Percentiles rank a stretch among this genome's conserved stretches.
Evolutionary conservation across 2,329 filamentous ascomycete genomes (phyloP).

Genomic region (Ilyonectria sp.): DNA sequence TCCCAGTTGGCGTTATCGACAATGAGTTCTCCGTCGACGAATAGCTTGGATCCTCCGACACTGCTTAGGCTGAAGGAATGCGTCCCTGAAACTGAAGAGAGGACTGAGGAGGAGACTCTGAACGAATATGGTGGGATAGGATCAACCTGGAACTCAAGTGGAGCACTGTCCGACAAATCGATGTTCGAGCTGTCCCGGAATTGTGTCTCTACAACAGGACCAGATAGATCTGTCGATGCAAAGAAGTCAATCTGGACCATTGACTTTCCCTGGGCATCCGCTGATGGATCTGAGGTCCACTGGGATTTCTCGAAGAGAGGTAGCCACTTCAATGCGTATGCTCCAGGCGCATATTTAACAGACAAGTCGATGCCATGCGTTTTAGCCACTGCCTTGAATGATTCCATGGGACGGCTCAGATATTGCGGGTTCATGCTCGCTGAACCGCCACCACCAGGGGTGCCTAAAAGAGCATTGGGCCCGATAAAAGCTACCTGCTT

Average conservation of each 20-base stretch:
- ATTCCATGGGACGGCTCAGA: constrained; percentile 22
- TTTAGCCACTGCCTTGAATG: constrained; percentile 15
- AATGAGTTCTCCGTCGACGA: constrained; percentile 20
- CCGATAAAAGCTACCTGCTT: constrained; percentile 45
- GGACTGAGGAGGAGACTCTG: constrained; percentile 13
- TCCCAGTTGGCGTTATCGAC: constrained; percentile 23
- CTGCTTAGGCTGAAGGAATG: constrained; percentile 18
- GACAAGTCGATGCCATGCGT: background rate
- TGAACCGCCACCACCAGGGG: constrained; percentile 24
- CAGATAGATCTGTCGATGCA: constrained; percentile 10
- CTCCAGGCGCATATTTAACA: constrained; percentile 16
- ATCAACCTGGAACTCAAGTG: constrained; percentile 8
- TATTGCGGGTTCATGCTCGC: constrained; percentile 32
- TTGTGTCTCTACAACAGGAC: constrained; percentile 17
- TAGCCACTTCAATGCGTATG: constrained; percentile 22
- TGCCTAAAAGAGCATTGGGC: constrained; percentile 23
- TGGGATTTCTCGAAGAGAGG: constrained; percentile 16
- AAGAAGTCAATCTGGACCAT: constrained; percentile 23
- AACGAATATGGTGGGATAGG: constrained; percentile 21
- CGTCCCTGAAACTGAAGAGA: constrained; percentile 3
- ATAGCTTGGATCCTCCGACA: constrained; percentile 15
- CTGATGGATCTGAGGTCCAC: background rate
- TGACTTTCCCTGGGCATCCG: background rate
- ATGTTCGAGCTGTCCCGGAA: constrained; percentile 19
- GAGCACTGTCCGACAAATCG: constrained; percentile 23